These are phyloP conservation scores for Acaromyces ingoldii DNA, from an alignment of 1,284 basidiomycete species.

Conservation along the genomic window DNA sequence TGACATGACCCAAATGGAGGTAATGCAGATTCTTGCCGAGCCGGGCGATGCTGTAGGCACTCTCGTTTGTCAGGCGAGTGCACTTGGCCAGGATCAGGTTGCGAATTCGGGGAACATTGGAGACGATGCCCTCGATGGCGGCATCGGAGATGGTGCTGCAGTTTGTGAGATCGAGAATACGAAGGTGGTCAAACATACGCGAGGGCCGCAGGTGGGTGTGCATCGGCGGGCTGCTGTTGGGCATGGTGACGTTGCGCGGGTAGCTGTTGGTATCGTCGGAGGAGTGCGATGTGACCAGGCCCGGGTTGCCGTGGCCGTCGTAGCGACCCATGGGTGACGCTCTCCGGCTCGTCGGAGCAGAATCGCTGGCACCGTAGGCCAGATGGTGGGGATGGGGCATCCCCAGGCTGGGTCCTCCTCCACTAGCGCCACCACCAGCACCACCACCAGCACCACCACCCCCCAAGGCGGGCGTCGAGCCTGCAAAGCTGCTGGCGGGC, in stretches of 20 bases:
- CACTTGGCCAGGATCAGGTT: slow-evolving; percentile 92
- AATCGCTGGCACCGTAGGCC: slow-evolving; percentile 13
- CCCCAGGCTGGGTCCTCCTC: too few relatives aligned
- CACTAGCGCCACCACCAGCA: background rate
- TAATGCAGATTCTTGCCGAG: slow-evolving; percentile 91
- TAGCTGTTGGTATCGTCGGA: slow-evolving; percentile 6
- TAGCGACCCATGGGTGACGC: slow-evolving; percentile 15
- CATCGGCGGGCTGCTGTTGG: background rate
- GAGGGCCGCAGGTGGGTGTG: slow-evolving; percentile 4
- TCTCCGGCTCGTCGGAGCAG: slow-evolving; percentile 25
- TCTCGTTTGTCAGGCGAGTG: slow-evolving; percentile 72
- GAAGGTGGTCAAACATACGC: slow-evolving; percentile 40
- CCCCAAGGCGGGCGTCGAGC: background rate
- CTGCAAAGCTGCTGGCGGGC: slow-evolving; percentile 11
- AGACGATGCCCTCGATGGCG: slow-evolving; percentile 81
- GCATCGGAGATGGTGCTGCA: slow-evolving; percentile 79
- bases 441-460: background rate
- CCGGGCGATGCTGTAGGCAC: slow-evolving; percentile 76
- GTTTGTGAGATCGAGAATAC: slow-evolving; percentile 62
- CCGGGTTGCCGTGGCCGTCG: background rate
- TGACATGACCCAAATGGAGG: slow-evolving; percentile 87
- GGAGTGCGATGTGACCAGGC: background rate
- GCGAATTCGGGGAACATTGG: slow-evolving; percentile 81
- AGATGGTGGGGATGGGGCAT: background rate
- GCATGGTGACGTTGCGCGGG: slow-evolving; percentile 10